phyloP scores from a whole-genome alignment of 2,329 filamentous ascomycete species.

The Calonectria henricotiae region DNA sequence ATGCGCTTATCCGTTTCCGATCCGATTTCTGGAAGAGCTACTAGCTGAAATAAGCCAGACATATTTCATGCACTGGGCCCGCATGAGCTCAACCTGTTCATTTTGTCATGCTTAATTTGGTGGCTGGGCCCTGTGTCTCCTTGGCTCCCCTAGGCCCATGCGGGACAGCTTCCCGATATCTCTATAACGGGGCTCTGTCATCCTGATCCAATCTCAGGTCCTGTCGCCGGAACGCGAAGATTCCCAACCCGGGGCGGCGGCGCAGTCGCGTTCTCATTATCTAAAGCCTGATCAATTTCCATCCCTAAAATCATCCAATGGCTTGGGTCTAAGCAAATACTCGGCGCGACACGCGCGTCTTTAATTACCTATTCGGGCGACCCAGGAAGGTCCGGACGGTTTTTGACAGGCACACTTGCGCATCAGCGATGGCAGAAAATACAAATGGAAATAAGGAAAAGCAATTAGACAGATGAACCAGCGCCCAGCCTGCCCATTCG shows the following conservation, averaged over 20 bases:
- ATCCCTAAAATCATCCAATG: slow-evolving; percentile 23
- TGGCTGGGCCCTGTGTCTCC: slow-evolving; percentile 34
- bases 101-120: slow-evolving; percentile 2
- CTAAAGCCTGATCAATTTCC: slow-evolving; percentile 35
- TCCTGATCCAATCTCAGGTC: slow-evolving; percentile 34
- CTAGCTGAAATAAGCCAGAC: slow-evolving; percentile 21
- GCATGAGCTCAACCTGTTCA: not conserved
- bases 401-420: slow-evolving; percentile 20
- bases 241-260: slow-evolving; percentile 40
- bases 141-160: not conserved
- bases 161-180: slow-evolving; percentile 19
- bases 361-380: slow-evolving; percentile 17
- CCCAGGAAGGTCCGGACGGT: not conserved
- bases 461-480: slow-evolving; percentile 3
- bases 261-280: slow-evolving; percentile 31
- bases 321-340: not conserved
- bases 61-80: not conserved
- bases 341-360: slow-evolving; percentile 21
- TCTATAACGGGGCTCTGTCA: slow-evolving; percentile 8
- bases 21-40: slow-evolving; percentile 30
- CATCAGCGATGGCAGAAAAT: slow-evolving; percentile 2
- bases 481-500: slow-evolving; percentile 23
- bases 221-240: slow-evolving; percentile 47
- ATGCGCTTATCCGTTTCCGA: slow-evolving; percentile 27
- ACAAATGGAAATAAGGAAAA: slow-evolving; percentile 22